Base-by-base conservation (phyloP, 2,329 filamentous ascomycete genomes). In the Pestalotiopsis sp. region DNA sequence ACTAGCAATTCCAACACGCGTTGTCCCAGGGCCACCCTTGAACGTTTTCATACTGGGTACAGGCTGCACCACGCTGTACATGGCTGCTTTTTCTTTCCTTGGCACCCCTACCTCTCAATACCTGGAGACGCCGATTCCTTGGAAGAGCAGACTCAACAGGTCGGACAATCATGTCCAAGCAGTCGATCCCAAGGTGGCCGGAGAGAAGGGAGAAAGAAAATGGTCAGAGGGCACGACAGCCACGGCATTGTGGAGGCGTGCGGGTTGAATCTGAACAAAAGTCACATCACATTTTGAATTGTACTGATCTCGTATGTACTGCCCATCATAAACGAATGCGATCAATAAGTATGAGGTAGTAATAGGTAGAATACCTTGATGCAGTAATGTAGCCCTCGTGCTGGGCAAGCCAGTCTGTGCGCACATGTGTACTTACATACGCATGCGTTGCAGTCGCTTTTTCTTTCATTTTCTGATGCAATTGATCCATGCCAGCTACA, bases 1-100 rank as follows among this genome's bases (percentile, higher is more conserved):
- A 67, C 65, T 60, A 60, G 27, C 25, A 59, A 39, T 67, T 52
- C 65, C 65, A 60, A 60, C 65, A 60, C 36, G 65, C 56, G 27
- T 52, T 52, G 58, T 59, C 60, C 65, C 65, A 25, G 31, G 65
- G 39, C 61, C 45, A 56, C 25, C 23, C 63, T 52, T 56, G 41
- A 25, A 36, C 63, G 45, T 31, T 65, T 6, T 38, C 25, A 25
- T 45, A 38, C 39, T 31, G 20, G 23, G 49, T 56, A 38, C 49
- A 14, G n/a, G 41, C 14, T 38, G 25, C 27, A 39, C 25, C 20
- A 23, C 23, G 23, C 23, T 23, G 23, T 23, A n/a, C 41, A 56
- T 13, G 20, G 12, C 62, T 52, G 14, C 45, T 52, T 52, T 45
- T 52, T n/a, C 45, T 52, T 52, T 52, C 14, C 45, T 52, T 52